Evolutionary conservation across 73 alveolate species (phyloP).

Genomic region (Paramecium biaurelia): DNA sequence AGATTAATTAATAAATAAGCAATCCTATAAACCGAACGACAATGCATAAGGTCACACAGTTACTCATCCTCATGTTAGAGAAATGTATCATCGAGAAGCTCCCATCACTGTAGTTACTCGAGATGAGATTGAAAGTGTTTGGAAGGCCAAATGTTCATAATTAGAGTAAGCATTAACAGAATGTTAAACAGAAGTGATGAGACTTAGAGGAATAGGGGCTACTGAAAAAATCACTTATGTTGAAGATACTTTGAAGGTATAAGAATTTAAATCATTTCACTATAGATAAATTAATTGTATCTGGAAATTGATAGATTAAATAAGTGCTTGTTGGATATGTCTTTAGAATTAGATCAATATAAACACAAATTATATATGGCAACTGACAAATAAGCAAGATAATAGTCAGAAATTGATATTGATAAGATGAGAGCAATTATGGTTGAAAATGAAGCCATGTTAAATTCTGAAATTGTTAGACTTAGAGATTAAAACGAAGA

Average conservation of each 20-base stretch:
- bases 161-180: constrained; percentile 45
- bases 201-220: constrained; percentile 30
- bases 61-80: constrained; percentile 51
- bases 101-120: constrained; percentile 39
- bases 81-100: constrained; percentile 40
- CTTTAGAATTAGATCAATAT: constrained; percentile 23
- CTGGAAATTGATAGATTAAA: constrained; percentile 44
- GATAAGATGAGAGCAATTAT: constrained; percentile 40
- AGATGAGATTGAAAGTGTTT: constrained; percentile 48
- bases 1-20: not conserved
- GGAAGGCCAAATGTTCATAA: constrained; percentile 30
- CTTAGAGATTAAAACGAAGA: not conserved
- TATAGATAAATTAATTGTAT: constrained; percentile 26
- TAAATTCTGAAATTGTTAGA: constrained; percentile 33
- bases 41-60: constrained; percentile 15
- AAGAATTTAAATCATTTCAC: not conserved
- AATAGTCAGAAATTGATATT: constrained; percentile 28
- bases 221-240: constrained; percentile 30
- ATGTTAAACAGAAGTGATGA: constrained; percentile 45
- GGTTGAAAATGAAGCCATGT: constrained; percentile 31
- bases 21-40: not conserved
- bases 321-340: constrained; percentile 38
- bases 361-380: constrained; percentile 36
- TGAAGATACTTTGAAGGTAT: constrained; percentile 43
- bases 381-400: constrained; percentile 34